Evolutionary conservation across 2,329 filamentous ascomycete genomes (phyloP).

Genomic region (Fusarium guadeloupense): DNA sequence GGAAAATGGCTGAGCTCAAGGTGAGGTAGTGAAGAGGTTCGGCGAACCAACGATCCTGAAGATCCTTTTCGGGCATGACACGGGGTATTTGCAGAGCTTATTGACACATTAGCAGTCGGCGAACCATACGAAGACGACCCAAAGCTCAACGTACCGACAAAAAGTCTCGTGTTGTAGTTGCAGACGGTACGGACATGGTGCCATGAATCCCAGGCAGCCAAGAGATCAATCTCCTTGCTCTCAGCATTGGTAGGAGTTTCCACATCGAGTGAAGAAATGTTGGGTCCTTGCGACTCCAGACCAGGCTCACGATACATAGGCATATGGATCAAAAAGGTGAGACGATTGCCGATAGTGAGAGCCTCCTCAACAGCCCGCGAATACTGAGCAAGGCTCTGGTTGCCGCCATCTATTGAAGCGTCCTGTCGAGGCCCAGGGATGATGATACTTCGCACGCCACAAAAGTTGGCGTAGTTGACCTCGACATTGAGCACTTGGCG

Average conservation of each 20-base stretch:
- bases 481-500: constrained; percentile 91
- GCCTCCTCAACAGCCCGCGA: constrained; percentile 85
- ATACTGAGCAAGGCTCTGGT: constrained; percentile 74
- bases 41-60: constrained; percentile 74
- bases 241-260: constrained; percentile 46
- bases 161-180: constrained; percentile 83
- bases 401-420: constrained; percentile 60
- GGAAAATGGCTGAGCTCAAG: constrained; percentile 63
- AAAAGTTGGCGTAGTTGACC: constrained; percentile 94
- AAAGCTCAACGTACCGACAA: constrained; percentile 75
- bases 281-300: constrained; percentile 60
- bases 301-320: constrained; percentile 82
- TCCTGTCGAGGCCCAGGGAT: constrained; percentile 79
- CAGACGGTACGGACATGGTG: constrained; percentile 85
- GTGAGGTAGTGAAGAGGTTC: constrained; percentile 73
- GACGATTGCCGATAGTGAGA: constrained; percentile 75
- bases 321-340: constrained; percentile 82
- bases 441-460: constrained; percentile 84
- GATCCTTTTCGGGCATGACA: constrained; percentile 65
- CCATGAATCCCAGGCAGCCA: constrained; percentile 93
- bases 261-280: constrained; percentile 57
- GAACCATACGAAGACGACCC: neutral
- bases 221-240: constrained; percentile 69
- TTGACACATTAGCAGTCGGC: neutral
- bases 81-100: constrained; percentile 66